These are phyloP conservation scores for Mytilinidion resinicola DNA, from an alignment of 495 filamentous ascomycete species.

Conservation along the genomic window DNA sequence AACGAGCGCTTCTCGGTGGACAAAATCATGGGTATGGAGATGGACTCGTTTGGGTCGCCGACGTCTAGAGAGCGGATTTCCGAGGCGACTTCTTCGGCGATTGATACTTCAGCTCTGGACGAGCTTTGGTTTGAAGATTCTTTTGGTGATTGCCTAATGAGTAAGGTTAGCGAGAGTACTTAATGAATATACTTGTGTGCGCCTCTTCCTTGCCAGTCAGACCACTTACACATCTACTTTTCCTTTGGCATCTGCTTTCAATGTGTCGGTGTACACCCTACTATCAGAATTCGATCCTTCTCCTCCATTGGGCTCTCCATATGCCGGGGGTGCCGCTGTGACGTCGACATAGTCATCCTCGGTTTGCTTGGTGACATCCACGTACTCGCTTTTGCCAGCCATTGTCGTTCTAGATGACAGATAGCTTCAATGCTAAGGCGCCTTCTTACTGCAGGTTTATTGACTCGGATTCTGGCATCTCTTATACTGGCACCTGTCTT, in stretches of 20 bases:
- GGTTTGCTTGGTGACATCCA: neutral
- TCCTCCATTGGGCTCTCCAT: neutral
- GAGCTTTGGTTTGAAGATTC: neutral
- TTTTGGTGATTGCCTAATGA: neutral
- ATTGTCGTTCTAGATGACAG: neutral
- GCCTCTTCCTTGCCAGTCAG: too few species aligned
- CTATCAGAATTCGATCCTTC: neutral
- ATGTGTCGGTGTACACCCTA: neutral
- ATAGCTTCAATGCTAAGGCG: neutral
- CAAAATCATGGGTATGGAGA: slow-evolving; percentile 20
- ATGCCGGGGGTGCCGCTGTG: neutral
- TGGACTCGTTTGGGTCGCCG: slow-evolving; percentile 20
- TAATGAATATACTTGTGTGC: too few species aligned
- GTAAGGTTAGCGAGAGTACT: too few species aligned
- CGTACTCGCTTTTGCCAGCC: neutral
- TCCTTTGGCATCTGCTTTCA: neutral
- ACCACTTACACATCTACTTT: too few species aligned
- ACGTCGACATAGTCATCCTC: neutral
- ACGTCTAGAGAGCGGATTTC: slow-evolving; percentile 11
- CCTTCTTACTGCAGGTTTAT: too few species aligned
- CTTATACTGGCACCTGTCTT: too few species aligned
- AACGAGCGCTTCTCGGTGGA: slow-evolving; percentile 13
- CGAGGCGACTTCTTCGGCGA: slow-evolving; percentile 2
- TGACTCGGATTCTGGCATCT: too few species aligned
- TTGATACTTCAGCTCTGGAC: neutral